phyloP scores from a whole-genome alignment of 1,284 basidiomycete genomes.

The Ceratobasidium sp. region DNA sequence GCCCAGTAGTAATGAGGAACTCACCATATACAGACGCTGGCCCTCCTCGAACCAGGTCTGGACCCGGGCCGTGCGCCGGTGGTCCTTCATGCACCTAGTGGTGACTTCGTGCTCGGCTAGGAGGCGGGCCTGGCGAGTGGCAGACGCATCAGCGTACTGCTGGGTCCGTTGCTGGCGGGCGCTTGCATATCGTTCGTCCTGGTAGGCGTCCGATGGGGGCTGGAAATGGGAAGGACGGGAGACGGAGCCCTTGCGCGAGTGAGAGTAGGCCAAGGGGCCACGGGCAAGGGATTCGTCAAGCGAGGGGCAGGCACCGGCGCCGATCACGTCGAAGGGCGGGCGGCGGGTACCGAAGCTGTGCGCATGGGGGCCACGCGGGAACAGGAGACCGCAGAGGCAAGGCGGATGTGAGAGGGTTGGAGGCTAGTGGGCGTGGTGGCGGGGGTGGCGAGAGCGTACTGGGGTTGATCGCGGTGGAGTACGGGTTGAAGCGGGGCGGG shows the following conservation, averaged over 20 bases:
- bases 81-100: conserved; percentile 36
- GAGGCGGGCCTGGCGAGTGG: conserved; percentile 37
- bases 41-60: conserved; percentile 44
- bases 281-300: conserved; percentile 27
- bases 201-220: conserved; percentile 4
- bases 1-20: too few relatives aligned
- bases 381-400: too few relatives aligned
- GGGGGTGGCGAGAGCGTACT: too few relatives aligned
- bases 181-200: conserved; percentile 32
- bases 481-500: too few relatives aligned
- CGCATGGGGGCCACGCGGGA: conserved; percentile 20
- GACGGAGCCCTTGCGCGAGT: conserved; percentile 25
- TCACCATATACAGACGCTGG: conserved; percentile 8
- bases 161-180: not conserved
- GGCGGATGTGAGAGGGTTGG: too few relatives aligned
- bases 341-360: conserved; percentile 25
- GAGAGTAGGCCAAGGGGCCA: conserved; percentile 6
- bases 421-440: too few relatives aligned
- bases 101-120: conserved; percentile 40
- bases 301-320: conserved; percentile 11
- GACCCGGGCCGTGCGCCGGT: conserved; percentile 34
- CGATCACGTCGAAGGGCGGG: conserved; percentile 16
- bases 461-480: too few relatives aligned
- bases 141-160: not conserved
- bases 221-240: conserved; percentile 23